Evolutionary conservation across 352 stramenopile genomes (phyloP), one percentile per base, ranked within the genome.

Genomic region (Globisporangium cylindrosporum): DNA sequence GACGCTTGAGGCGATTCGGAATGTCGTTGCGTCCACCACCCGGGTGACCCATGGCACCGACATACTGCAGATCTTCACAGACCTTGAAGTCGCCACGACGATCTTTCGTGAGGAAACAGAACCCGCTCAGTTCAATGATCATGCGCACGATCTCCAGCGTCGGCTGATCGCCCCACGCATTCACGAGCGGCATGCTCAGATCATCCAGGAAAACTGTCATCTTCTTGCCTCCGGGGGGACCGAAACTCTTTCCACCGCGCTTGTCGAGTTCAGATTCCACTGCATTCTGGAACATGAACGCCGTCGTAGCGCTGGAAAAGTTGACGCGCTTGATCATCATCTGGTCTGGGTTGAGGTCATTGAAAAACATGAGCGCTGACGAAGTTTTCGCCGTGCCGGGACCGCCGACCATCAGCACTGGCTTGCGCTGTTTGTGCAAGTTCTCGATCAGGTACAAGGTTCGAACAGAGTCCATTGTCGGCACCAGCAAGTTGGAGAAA

Each of bases 191-290:
- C 93, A 98, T 98, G 66, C 88, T 97, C 20, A 99, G 75, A 86
- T 99, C 97, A 78, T 99, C 97, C 22, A 99, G 87, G 70, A 99
- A 99, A 12, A 99, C 96, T 0, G 96, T 99, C 97, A 99, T 99
- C 70, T 98, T 98, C 79, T 99, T 99, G 20, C 97, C 97, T 59
- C 97, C 97, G 5, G 97, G 96, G 41, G 97, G 97, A 34, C 97
- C 97, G 73, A 99, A 99, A 67, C 97, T 99, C 77, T 98, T 98
- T 14, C 97, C 97, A 36, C 97, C 97, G 48, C 97, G 91, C 78
- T 99, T 99, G 67, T 99, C 97, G 14, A 99, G 82, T 66, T 99
- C 95, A n/a, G 93, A 92, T 76, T 99, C 97, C 57, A 99, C 97
- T 0, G 95, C 91, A 56, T 96, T 98, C 72, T 99, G 97, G 70